These are phyloP conservation scores for Massarina eburnea DNA, from an alignment of 2,329 filamentous ascomycete species.

Conservation along the genomic window DNA sequence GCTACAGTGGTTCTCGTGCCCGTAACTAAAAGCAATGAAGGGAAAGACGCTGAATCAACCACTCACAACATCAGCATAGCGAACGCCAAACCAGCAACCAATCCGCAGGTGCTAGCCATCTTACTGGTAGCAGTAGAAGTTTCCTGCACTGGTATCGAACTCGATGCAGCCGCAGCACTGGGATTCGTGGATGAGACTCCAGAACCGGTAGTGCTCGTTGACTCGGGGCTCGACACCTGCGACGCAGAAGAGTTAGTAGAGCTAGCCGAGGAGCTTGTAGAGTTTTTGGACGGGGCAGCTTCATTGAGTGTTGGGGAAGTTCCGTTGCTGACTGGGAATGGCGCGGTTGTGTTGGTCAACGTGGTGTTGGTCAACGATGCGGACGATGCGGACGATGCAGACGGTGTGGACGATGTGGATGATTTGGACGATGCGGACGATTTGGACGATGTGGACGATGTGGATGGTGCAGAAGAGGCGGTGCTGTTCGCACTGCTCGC, in stretches of 20 bases:
- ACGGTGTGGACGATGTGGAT: background rate
- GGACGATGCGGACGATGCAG: background rate
- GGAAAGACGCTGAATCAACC: background rate
- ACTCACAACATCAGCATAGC: slow-evolving; percentile 3
- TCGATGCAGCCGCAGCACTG: background rate
- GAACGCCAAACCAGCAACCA: slow-evolving; percentile 1
- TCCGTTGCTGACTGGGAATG: background rate
- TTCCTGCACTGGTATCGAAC: background rate
- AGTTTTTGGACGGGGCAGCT: background rate
- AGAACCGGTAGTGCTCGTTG: background rate
- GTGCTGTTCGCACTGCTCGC: slow-evolving; percentile 1
- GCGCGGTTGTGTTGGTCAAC: background rate
- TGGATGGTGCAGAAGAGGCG: background rate
- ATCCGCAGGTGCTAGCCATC: slow-evolving; percentile 7
- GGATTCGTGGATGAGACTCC: background rate
- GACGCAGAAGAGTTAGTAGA: background rate
- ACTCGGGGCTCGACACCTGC: background rate
- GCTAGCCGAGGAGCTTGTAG: background rate
- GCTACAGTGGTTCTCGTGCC: no score
- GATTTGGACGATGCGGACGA: background rate
- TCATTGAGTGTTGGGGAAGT: background rate
- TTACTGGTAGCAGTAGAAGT: slow-evolving; percentile 4
- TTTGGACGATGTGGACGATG: background rate
- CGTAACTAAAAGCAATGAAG: no score
- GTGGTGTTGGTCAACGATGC: background rate